Evolutionary conservation across 2,329 filamentous ascomycete species (phyloP), one percentile per base, ranked within the genome.

Genomic region (Colletotrichum lupini): DNA sequence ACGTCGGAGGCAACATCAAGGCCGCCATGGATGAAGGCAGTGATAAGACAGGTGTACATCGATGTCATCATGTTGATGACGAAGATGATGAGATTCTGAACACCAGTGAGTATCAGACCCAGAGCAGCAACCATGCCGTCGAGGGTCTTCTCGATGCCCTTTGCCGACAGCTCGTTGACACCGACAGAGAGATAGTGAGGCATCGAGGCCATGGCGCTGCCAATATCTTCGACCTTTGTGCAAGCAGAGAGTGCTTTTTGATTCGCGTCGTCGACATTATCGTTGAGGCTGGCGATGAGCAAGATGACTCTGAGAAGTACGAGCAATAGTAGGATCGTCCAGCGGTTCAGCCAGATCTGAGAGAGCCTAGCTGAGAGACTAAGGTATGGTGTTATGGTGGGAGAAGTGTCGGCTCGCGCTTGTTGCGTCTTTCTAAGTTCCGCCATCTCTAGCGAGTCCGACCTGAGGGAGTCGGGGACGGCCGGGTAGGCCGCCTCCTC

Each of bases 191-290:
- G 92, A 84, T 98, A 98, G 83, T 98, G 93, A 70, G 97, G 97
- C 95, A 98, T 98, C 49, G 97, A 98, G 52, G 96, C 97, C 94
- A 99, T 96, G 74, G 95, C 90, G 81, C 95, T 98, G 75, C 96
- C 97, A 77, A 97, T 91, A 77, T 94, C 94, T 85, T 99, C 96
- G 60, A 98, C 96, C 81, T 94, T 93, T 71, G 92, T 95, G 83
- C 97, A 99, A 76, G 96, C 95, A 65, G 94, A 93, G 66, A 98
- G 89, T 28, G 97, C 96, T 86, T 98, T 92, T 68, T 86, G 83
- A 81, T 95, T 93, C 60, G 97, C 96, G 69, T 92, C 91, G 67
- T 84, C 90, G 76, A 98, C 90, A 80, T 95, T 92, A 77, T 91
- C 87, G 80, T 95, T 88, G 75, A 98, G 89, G 77, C 89, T 89